Percentiles rank a stretch among this genome's conserved stretches.
These are phyloP conservation scores for Trichothecium sympodiale DNA, from an alignment of 2,329 filamentous ascomycete genomes.

Conservation along the genomic window DNA sequence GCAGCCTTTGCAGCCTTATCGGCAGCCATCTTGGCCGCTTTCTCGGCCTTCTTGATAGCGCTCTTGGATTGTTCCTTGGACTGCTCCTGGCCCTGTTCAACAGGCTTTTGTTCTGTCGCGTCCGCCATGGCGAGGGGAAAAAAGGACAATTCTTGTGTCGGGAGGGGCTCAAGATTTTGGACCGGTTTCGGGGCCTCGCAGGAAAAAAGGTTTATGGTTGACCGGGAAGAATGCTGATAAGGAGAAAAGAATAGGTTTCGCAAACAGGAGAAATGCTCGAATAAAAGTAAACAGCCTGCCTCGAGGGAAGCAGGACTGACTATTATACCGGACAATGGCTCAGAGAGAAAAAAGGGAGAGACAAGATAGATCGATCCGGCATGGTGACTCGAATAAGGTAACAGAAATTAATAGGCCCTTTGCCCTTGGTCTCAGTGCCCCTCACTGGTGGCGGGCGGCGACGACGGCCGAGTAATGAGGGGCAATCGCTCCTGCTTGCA, in stretches of 20 bases:
- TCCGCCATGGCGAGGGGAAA: slow-evolving; percentile 16
- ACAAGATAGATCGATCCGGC: too few species aligned
- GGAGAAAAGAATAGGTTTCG: too few species aligned
- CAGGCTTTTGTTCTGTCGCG: slow-evolving; percentile 14
- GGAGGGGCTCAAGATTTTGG: not conserved
- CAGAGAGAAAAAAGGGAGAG: too few species aligned
- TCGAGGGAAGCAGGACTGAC: too few species aligned
- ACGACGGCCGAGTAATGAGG: slow-evolving; percentile 1
- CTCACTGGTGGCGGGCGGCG: not conserved
- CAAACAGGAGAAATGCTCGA: too few species aligned
- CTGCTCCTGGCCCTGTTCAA: not conserved
- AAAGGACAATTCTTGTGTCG: not conserved
- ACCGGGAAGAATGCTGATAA: too few species aligned
- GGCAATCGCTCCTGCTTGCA: not conserved
- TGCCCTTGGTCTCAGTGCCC: too few species aligned
- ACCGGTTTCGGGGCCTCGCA: too few species aligned
- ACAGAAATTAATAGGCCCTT: too few species aligned
- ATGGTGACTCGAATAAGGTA: slow-evolving; percentile 1
- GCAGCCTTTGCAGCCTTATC: slow-evolving; percentile 53
- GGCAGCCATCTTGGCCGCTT: slow-evolving; percentile 48
- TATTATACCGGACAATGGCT: too few species aligned
- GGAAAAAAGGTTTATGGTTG: too few species aligned
- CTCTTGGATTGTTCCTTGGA: slow-evolving; percentile 41
- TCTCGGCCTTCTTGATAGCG: slow-evolving; percentile 55
- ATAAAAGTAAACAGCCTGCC: too few species aligned